Evolutionary conservation across 768 basidiomycete genomes (phyloP), one percentile per base, ranked within the genome.

Genomic region (Agaricus subrufescens): DNA sequence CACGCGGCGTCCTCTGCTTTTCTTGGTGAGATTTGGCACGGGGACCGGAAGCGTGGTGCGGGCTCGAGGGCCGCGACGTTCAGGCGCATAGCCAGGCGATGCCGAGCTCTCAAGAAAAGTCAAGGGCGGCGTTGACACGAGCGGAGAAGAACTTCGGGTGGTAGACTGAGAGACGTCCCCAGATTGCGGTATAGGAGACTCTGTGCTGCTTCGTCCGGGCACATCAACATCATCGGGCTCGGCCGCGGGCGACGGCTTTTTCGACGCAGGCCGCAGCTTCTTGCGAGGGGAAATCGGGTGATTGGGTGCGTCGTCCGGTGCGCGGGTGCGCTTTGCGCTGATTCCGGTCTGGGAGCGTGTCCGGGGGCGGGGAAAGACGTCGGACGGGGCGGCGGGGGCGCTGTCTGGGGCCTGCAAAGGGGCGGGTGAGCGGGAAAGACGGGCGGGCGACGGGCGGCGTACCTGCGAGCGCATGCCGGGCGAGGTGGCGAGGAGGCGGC

Each of bases 1-100:
- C 23, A 91, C 89, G 57, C 86, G 79, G 38, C 89, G 81, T 11
- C 89, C 89, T 51, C 89, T 82, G 62, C 85, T 87, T 73, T 87
- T 89, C 75, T 90, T 91, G 45, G 85, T 90, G 58, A 91, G 66
- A 68, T 88, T 86, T 37, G 88, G 87, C 42, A 89, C 86, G 11
- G 87, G 87, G 27, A 84, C 75, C 25, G 87, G 87, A 46, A 84
- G 77, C 5, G 78, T 74, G 10, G 78, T 78, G 56, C 81, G 80
- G 61, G 81, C 75, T 44, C 77, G 77, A 19, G 80, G 74, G 52
- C 75, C 71, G 44, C 77, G 76, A 39, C 70, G 70, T 39, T 76
- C 77, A 2, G 58, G 58, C 10, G 56, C 46, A 43, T 57, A 59
- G n/a, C 56, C 61, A 26, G 52, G 46, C 11, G 58, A 59, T 5